A percentile compares a stretch with the other conserved stretches of the same genome.
Conservation (phyloP, 805 yeast species). For the Hanseniaspora vineae region DNA sequence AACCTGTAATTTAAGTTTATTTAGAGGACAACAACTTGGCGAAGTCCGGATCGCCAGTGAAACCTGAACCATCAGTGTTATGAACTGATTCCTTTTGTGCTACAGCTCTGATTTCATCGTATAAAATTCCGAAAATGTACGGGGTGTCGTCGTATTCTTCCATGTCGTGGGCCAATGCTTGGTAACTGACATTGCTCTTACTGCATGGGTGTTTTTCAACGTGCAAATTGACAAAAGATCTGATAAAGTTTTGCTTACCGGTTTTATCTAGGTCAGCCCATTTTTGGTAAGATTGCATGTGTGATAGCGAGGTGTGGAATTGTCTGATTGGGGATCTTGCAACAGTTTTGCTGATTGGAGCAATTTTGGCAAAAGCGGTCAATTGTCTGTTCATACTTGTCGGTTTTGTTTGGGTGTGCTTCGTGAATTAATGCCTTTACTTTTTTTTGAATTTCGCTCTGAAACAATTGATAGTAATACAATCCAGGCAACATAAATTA, state of each 20-base stretch:
- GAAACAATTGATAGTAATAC: no score
- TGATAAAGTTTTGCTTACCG: constrained; percentile 20
- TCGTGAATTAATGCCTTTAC: no score
- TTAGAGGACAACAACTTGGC: constrained; percentile 8
- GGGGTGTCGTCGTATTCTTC: constrained; percentile 27
- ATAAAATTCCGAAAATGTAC: constrained; percentile 26
- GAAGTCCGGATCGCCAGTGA: constrained; percentile 14
- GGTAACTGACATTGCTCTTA: constrained; percentile 24
- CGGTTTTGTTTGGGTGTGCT: no score
- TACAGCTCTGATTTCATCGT: constrained; percentile 21
- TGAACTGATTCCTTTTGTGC: constrained; percentile 11
- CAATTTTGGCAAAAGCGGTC: no score
- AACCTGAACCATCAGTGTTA: constrained; percentile 12
- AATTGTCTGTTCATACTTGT: no score
- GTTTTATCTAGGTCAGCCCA: constrained; percentile 20
- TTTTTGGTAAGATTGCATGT: constrained; percentile 11
- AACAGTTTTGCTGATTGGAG: not conserved
- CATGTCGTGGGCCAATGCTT: constrained; percentile 25
- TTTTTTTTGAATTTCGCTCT: no score
- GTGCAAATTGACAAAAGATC: constrained; percentile 19
- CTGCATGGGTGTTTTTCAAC: constrained; percentile 23
- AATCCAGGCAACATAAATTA: no score
- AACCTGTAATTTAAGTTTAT: not conserved
- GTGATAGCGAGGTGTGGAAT: not conserved
- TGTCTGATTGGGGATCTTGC: not conserved